These are phyloP conservation scores for Diospyros kaki DNA, from an alignment of 148 eudicot genomes.

Conservation along the genomic window DNA sequence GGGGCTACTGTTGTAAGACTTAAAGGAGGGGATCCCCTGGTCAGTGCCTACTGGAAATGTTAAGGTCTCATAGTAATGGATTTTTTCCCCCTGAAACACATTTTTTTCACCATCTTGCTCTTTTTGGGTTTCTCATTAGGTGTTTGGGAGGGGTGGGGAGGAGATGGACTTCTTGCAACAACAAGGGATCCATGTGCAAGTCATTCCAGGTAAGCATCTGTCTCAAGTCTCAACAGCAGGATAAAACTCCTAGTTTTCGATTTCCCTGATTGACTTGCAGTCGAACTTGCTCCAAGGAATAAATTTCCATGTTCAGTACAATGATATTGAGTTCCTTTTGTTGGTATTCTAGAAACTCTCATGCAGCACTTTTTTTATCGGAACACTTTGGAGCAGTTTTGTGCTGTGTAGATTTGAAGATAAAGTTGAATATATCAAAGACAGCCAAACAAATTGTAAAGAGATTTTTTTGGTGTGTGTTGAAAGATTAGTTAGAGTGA, in stretches of 20 bases:
- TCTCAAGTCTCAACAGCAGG: background rate
- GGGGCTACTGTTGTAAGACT: slow-evolving; percentile 94
- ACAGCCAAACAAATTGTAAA: background rate
- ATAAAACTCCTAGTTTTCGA: background rate
- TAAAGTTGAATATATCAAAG: background rate
- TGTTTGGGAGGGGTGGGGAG: slow-evolving; percentile 97
- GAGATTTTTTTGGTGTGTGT: too few relatives aligned
- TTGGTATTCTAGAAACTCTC: background rate
- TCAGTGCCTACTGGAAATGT: slow-evolving; percentile 21
- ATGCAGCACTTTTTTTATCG: too few relatives aligned
- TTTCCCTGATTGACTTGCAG: background rate
- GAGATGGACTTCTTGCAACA: slow-evolving; percentile 97
- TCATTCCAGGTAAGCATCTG: slow-evolving; percentile 66
- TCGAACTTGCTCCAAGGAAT: background rate
- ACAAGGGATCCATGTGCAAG: slow-evolving; percentile 87
- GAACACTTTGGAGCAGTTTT: too few relatives aligned
- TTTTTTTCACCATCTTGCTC: background rate
- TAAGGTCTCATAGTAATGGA: background rate
- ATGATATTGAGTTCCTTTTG: background rate
- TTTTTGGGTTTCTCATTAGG: slow-evolving; percentile 25
- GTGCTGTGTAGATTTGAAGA: too few relatives aligned
- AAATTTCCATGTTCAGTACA: background rate
- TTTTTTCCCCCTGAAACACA: background rate
- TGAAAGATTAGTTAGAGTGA: background rate
- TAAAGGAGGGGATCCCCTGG: slow-evolving; percentile 98